Evolutionary conservation across 352 stramenopile genomes (phyloP).

Genomic region (Pythium aristosporum): DNA sequence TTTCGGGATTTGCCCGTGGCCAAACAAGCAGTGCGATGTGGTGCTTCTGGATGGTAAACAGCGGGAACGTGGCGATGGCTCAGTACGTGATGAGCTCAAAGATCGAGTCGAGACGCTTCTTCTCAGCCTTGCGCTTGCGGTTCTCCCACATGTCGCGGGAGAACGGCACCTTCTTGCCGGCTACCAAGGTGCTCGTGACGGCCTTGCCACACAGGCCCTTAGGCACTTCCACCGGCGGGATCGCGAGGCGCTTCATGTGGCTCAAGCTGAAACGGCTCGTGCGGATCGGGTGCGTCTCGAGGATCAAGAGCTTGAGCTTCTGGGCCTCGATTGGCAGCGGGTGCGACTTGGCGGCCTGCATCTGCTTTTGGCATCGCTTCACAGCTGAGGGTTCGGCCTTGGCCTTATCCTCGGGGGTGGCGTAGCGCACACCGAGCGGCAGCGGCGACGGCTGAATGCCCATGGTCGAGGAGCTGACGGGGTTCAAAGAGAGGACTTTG

Average conservation of each 20-base stretch:
- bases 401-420: conserved; percentile 26
- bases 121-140: conserved; percentile 40
- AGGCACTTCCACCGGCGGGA: conserved; percentile 57
- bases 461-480: conserved; percentile 30
- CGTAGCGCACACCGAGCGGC: conserved; percentile 20
- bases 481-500: not conserved
- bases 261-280: conserved; percentile 55
- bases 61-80: not conserved
- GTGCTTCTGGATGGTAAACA: too few species aligned
- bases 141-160: conserved; percentile 71
- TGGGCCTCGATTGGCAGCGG: conserved; percentile 45
- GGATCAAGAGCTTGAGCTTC: conserved; percentile 59
- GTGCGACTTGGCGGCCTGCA: conserved; percentile 28
- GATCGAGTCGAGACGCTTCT: conserved; percentile 31
- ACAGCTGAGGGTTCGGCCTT: conserved; percentile 35
- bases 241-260: conserved; percentile 57
- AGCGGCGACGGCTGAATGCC: conserved; percentile 36
- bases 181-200: conserved; percentile 43
- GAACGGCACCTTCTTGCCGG: conserved; percentile 60
- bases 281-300: conserved; percentile 41
- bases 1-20: too few species aligned
- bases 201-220: conserved; percentile 43
- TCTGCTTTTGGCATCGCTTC: conserved; percentile 39
- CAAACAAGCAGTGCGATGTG: too few species aligned
- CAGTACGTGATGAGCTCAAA: conserved; percentile 30